A percentile compares a stretch with the other conserved stretches of the same genome.
Evolutionary conservation across 2,329 filamentous ascomycete species (phyloP).

Genomic region (Phialophora macrospora): DNA sequence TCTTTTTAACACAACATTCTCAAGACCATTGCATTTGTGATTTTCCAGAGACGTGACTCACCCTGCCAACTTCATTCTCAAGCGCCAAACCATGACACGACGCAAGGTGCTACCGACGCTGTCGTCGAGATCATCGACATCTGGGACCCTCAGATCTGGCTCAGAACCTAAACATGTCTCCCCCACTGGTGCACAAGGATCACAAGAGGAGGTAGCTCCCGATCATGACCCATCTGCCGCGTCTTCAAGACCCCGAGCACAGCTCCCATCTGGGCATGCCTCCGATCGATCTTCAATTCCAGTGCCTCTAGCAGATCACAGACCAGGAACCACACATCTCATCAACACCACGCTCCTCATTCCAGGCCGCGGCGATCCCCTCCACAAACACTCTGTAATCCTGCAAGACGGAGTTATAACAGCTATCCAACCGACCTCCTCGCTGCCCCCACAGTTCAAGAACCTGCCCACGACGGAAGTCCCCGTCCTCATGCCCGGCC

Average conservation of each 20-base stretch:
- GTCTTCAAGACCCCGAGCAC: background rate
- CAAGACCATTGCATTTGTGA: background rate
- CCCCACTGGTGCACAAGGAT: background rate
- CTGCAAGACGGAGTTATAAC: slow-evolving; percentile 49
- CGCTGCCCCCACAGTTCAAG: slow-evolving; percentile 22
- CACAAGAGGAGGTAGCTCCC: background rate
- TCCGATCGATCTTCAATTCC: slow-evolving; percentile 1
- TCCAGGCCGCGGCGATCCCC: slow-evolving; percentile 54
- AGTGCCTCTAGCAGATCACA: background rate
- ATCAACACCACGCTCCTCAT: slow-evolving; percentile 50
- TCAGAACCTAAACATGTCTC: background rate
- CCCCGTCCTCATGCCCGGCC: slow-evolving; percentile 56
- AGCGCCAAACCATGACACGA: slow-evolving; percentile 25
- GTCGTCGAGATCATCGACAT: background rate
- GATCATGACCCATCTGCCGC: background rate
- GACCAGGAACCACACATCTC: slow-evolving; percentile 17
- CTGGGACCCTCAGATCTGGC: background rate
- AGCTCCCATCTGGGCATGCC: background rate
- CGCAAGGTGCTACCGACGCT: slow-evolving; percentile 10
- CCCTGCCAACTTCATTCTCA: background rate
- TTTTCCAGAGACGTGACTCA: background rate
- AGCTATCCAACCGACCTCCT: slow-evolving; percentile 35
- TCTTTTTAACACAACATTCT: background rate
- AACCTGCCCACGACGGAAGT: slow-evolving; percentile 42
- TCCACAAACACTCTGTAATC: slow-evolving; percentile 49